Conservation (phyloP, 129 eudicot species). For the Kitagawia praeruptora region DNA sequence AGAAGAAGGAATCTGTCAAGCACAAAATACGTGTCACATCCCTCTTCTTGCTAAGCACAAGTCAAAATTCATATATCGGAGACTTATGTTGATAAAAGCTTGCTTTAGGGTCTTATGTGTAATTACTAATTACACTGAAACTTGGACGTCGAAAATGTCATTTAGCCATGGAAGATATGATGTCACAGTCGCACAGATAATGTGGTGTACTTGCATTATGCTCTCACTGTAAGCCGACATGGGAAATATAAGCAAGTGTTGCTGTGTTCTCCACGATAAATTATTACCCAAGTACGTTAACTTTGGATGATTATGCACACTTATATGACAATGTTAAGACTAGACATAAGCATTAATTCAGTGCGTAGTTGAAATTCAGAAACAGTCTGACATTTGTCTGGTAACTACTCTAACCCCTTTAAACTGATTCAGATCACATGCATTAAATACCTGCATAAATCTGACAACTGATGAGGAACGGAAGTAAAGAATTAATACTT, state of each 20-base stretch:
- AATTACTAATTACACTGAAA: not conserved
- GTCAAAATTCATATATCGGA: not conserved
- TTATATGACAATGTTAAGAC: not conserved
- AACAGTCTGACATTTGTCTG: too few relatives aligned
- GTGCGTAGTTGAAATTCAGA: not conserved
- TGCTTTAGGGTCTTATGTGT: not conserved
- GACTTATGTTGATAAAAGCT: not conserved
- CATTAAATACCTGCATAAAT: not conserved
- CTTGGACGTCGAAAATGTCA: not conserved
- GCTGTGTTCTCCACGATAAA: not conserved
- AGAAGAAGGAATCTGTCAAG: not conserved
- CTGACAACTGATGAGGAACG: too few relatives aligned
- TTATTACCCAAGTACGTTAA: not conserved
- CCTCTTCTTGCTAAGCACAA: not conserved
- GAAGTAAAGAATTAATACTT: too few relatives aligned
- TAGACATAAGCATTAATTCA: not conserved
- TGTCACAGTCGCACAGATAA: not conserved
- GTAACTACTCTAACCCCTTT: not conserved
- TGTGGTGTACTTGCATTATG: not conserved
- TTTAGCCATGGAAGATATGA: not conserved
- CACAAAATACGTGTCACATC: not conserved
- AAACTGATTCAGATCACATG: not conserved
- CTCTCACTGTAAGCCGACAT: not conserved
- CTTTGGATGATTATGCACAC: not conserved
- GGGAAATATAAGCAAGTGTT: not conserved